Evolutionary conservation across 169 alveolate genomes (phyloP), one percentile per base, ranked within the genome.

Genomic region (Babesia ovata): DNA sequence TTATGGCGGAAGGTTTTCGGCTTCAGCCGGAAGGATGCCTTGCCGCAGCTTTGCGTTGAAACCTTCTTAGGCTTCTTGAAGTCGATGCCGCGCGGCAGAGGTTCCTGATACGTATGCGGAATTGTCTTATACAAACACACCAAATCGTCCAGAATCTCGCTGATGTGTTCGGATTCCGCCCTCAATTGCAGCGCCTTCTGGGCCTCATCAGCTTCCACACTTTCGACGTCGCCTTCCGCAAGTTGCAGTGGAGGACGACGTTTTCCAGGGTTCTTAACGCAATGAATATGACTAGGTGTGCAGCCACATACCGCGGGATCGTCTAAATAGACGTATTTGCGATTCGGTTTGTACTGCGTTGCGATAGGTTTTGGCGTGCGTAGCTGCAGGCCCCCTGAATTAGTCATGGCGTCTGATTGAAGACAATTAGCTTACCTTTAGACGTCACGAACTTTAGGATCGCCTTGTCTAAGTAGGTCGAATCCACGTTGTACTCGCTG

Each of bases 1-100:
- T 62, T 79, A 57, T 79, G 88, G 39, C 78, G 66, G 45, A 21
- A n/a, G 21, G 83, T 79, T 52, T 71, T 79, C 42, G 75, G 54
- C 56, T 79, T 79, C 57, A 63, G 72, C 49, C 88, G 74, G 63
- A 79, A 79, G 28, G 88, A 70, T 21, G 88, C 88, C 84, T 79
- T 79, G 26, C 88, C 88, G 48, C 88, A 79, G 67, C 88, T 79
- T 72, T 79, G 88, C 26, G 88, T 79, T 57, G 88, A 79, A 48
- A 82, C 82, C 63, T 79, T 73, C 75, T 74, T 59, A 22, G 49
- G 36, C 48, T 73, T 79, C 61, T 65, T 71, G 56, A 46, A 60
- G 33, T 79, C 88, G 7, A 79, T 54, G 29, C 70, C 73, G 24
- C 69, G 42, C 19, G 88, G 88, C 22, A 52, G 21, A 33, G 84